Percentiles rank a stretch among this genome's conserved stretches.
Evolutionary conservation across 345 rosid genomes (phyloP).

Genomic region (Populus alba): DNA sequence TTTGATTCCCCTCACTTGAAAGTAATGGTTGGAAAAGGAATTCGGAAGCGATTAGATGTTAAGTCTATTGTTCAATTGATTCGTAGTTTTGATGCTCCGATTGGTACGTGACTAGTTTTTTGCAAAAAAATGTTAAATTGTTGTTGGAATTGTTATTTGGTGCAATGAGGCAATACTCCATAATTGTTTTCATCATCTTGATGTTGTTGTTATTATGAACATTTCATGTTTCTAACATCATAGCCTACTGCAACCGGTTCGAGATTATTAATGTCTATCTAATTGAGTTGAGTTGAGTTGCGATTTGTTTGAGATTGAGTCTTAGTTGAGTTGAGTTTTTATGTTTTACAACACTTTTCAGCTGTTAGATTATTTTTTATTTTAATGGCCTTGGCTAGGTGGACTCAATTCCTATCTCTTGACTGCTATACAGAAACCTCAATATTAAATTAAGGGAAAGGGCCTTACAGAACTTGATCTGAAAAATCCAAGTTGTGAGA

Average conservation of each 20-base stretch:
- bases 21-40: conserved; percentile 60
- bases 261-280: not conserved
- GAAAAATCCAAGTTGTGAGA: not conserved
- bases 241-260: not conserved
- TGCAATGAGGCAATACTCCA: not conserved
- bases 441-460: not conserved
- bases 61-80: conserved; percentile 71
- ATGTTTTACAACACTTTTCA: not conserved
- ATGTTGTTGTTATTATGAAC: not conserved
- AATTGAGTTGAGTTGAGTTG: not conserved
- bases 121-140: not conserved
- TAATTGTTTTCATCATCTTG: not conserved
- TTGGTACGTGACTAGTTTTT: conserved; percentile 38
- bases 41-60: conserved; percentile 75
- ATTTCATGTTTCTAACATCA: not conserved
- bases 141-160: not conserved
- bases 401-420: not conserved
- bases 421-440: not conserved
- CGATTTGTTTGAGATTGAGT: not conserved
- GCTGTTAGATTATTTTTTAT: not conserved
- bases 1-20: conserved; percentile 77
- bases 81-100: conserved; percentile 60
- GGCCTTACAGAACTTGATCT: too few relatives aligned
- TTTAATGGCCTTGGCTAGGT: not conserved
- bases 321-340: not conserved